Base-by-base conservation (phyloP, 208 protist genomes). In the Trypanosoma mega region DNA sequence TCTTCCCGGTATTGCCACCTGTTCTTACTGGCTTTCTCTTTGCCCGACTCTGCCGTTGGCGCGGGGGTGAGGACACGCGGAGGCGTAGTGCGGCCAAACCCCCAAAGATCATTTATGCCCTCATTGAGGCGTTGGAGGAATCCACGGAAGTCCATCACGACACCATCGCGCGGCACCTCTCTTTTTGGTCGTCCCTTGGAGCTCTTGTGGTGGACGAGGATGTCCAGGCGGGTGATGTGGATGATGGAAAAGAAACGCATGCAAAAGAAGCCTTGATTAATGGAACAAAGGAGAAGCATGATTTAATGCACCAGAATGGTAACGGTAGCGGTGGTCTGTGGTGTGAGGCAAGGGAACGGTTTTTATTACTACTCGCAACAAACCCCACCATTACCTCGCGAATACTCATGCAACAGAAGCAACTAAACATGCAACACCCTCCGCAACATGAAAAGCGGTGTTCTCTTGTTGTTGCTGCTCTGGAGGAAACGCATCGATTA, bases 11-110 rank as follows among this genome's bases (percentile, higher is more conserved):
- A 29, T 3, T 65, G 18, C 59, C 59, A n/a, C 3, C 30, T 29
- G 48, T 50, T 34, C 14, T 65, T 36, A 7, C 53, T n/a, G 18
- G 30, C 24, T 56, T 64, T 66, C 14, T 76, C 36, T 31, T 62
- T 41, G 44, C 43, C 16, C 50, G 43, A 49, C 27, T 31, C 23
- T 54, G 4, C 29, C 47, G 31, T 24, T 7, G 9, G 2, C 31
- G 18, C 24, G 20, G 16, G 27, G 24, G 14, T 27, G 23, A 70
- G 48, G 27, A 65, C 52, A 34, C 6, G 20, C 29, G 3, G 27
- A 16, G 12, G 30, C 11, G 0, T 41, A 2, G 4, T 1, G 29
- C 26, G 31, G 1, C 41, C 6, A 27, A 24, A 44, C 37, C 18
- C 23, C 37, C 37, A 44, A 34, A 30, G 37, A 37, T 61, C 21